Base-by-base conservation (phyloP, 805 yeast species). In the Ogataea paraovalis region DNA sequence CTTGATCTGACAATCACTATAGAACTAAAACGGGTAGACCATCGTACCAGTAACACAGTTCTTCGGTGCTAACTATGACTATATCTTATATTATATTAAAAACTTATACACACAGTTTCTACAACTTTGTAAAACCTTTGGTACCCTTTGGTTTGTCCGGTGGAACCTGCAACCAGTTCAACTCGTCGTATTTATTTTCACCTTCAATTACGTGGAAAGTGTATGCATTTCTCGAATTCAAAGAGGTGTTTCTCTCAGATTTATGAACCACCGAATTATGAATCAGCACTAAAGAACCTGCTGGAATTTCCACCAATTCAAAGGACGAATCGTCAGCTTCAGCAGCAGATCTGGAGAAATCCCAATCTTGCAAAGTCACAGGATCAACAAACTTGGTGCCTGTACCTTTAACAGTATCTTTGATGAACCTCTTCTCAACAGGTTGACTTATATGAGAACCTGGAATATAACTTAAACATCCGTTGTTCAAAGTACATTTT, bases 121-220 rank as follows among this genome's bases (percentile, higher is more conserved):
- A 74, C 30, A 83, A 61, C 58, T 73, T 78, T 13, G 81, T 75
- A 51, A 85, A 85, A 14, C 82, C 67, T 0, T 73, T 62, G 1
- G 88, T 85, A 0, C 92, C 91, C 9, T 44, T 38, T 12, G 66
- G 67, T 7, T 56, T 51, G 4, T 76, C 58, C 0, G 83, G 77
- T 2, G 94, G 94, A 4, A 85, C 80, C 59, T 87, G 95, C 32
- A 86, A 71, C 94, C 95, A 87, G 60, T 86, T 86, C 57, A 71
- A 63, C 20, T 68, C 66, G 60, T 86, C 94, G 57, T 85, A 87
- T 22, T 73, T 62, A 12, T 77, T 69, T 2, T 51, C 64, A 2
- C 92, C 92, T 44, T 87, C 94, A 47, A 87, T 83, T 39, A 83
- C 75, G 60, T 87, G 95, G 66, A 87, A 87, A 0, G 94, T 84